phyloP scores from a whole-genome alignment of 2,329 filamentous ascomycete genomes.

The Aspergillus clavatus region DNA sequence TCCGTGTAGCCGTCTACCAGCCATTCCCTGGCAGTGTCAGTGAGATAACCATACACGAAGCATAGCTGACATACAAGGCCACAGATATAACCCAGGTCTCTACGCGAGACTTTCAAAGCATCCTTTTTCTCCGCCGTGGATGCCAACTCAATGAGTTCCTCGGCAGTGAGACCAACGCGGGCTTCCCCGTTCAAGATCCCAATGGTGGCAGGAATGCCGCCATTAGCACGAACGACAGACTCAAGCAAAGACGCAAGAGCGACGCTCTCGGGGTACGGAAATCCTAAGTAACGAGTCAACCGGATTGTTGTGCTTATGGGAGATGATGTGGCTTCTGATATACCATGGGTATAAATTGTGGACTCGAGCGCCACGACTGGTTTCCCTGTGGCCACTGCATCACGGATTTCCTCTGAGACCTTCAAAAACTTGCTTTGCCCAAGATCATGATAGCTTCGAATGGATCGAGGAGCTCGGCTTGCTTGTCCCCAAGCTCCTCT shows the following conservation, averaged over 20 bases:
- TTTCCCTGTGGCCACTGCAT: constrained; percentile 67
- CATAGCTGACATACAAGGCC: constrained; percentile 58
- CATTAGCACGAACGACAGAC: constrained; percentile 71
- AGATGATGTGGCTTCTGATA: constrained; percentile 4
- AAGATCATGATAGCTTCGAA: constrained; percentile 26
- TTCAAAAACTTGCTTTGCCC: constrained; percentile 52
- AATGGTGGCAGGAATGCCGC: constrained; percentile 84
- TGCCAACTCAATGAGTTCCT: constrained; percentile 68
- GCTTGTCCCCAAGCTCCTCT: constrained; percentile 12
- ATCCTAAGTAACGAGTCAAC: constrained; percentile 44
- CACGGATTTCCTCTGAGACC: constrained; percentile 75
- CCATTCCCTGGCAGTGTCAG: constrained; percentile 48
- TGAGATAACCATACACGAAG: not conserved
- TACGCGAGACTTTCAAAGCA: constrained; percentile 77
- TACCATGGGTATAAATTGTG: constrained; percentile 94
- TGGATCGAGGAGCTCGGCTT: constrained; percentile 6
- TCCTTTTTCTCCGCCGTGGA: constrained; percentile 59
- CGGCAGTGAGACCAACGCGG: constrained; percentile 67
- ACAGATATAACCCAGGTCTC: constrained; percentile 77
- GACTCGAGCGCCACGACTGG: constrained; percentile 92
- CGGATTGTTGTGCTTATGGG: not conserved
- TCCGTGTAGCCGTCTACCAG: constrained; percentile 68
- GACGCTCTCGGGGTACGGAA: constrained; percentile 66
- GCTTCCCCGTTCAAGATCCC: constrained; percentile 81
- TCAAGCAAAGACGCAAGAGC: constrained; percentile 77